phyloP scores from a whole-genome alignment of 371 early-diverging fungal genomes.

The Apophysomyces elegans region DNA sequence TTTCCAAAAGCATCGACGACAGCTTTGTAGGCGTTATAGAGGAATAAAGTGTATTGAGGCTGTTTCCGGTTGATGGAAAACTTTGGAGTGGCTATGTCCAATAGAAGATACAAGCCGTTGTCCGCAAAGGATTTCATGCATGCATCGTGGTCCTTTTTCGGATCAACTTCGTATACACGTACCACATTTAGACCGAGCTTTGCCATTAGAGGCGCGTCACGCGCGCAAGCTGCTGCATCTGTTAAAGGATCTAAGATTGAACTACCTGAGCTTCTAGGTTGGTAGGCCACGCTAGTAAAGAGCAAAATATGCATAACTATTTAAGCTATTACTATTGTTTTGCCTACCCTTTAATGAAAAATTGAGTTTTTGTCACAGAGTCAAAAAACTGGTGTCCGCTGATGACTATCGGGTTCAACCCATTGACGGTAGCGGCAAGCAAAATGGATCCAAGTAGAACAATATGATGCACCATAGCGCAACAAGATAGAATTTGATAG shows the following conservation, averaged over 20 bases:
- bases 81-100: slow-evolving; percentile 70
- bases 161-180: slow-evolving; percentile 81
- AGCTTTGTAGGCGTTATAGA: slow-evolving; percentile 59
- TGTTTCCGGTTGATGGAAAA: slow-evolving; percentile 67
- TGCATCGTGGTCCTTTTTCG: slow-evolving; percentile 66
- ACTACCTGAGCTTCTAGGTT: slow-evolving; percentile 55
- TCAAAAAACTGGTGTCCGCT: slow-evolving; percentile 79
- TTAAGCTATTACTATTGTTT: background rate
- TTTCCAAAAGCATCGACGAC: slow-evolving; percentile 71
- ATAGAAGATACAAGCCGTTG: slow-evolving; percentile 72
- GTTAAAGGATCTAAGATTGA: slow-evolving; percentile 64
- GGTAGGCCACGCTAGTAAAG: slow-evolving; percentile 65
- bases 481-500: background rate
- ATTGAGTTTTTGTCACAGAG: slow-evolving; percentile 70
- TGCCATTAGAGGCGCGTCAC: slow-evolving; percentile 71
- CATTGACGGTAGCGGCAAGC: slow-evolving; percentile 18
- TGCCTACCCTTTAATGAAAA: slow-evolving; percentile 74
- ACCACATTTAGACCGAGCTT: slow-evolving; percentile 75
- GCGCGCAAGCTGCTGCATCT: slow-evolving; percentile 61
- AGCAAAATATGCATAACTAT: background rate
- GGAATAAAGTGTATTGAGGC: slow-evolving; percentile 66
- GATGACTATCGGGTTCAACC: slow-evolving; percentile 65
- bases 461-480: background rate
- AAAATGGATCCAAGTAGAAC: slow-evolving; percentile 10
- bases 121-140: slow-evolving; percentile 76